phyloP scores from a whole-genome alignment of 2,329 filamentous ascomycete genomes.

The Trichoderma aggressivum region DNA sequence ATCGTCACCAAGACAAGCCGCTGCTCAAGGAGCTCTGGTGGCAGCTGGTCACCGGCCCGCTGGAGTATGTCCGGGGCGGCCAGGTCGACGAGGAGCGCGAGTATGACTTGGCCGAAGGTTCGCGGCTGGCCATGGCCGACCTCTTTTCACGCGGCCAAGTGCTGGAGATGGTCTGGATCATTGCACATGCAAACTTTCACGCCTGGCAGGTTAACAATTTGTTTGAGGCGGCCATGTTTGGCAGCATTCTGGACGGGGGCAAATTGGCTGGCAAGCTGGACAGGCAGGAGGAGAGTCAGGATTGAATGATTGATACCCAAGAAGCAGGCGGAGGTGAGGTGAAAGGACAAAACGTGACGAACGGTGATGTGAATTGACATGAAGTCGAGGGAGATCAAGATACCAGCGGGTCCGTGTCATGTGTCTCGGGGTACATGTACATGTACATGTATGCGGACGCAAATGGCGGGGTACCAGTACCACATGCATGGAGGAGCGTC shows the following conservation, averaged over 20 bases:
- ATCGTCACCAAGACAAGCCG: not conserved
- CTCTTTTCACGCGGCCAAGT: slow-evolving; percentile 24
- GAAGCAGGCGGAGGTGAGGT: not conserved
- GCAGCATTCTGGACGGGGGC: slow-evolving; percentile 31
- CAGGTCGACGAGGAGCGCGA: slow-evolving; percentile 21
- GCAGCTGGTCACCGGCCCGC: slow-evolving; percentile 20
- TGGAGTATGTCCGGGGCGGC: slow-evolving; percentile 22
- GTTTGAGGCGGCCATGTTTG: slow-evolving; percentile 35
- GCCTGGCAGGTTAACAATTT: slow-evolving; percentile 33
- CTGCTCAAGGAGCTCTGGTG: slow-evolving; percentile 22
- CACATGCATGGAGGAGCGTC: not conserved
- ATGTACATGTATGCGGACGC: not conserved
- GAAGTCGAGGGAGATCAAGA: not conserved
- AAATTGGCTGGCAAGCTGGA: slow-evolving; percentile 31
- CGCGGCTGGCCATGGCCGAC: slow-evolving; percentile 23
- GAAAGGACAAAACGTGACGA: not conserved
- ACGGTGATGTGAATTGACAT: not conserved
- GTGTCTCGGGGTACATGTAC: not conserved
- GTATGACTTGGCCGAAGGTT: slow-evolving; percentile 19
- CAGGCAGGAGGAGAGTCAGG: slow-evolving; percentile 16
- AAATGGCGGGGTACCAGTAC: not conserved
- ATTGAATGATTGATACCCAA: not conserved
- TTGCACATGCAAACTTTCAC: slow-evolving; percentile 24
- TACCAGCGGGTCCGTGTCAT: not conserved
- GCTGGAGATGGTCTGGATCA: slow-evolving; percentile 23